Evolutionary conservation across 495 filamentous ascomycete genomes (phyloP), one percentile per base, ranked within the genome.

Genomic region (Trichocladium uniseriatum): DNA sequence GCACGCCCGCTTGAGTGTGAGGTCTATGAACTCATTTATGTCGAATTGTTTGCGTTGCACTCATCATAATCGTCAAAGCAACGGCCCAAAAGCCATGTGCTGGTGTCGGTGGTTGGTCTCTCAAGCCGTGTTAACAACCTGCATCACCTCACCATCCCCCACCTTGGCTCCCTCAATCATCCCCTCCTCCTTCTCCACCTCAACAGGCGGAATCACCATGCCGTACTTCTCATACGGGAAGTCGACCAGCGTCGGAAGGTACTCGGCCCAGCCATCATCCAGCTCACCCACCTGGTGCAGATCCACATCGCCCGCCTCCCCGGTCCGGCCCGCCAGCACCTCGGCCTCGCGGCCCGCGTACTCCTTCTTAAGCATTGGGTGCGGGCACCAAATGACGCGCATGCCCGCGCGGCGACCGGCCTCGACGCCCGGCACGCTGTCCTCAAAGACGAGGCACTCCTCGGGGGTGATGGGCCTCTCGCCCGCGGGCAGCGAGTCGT

Each of bases 391-490:
- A 1, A 94, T 72, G 8, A 95, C 92, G 52, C 88, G 77, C 94
- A 97, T 97, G 0, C 94, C 94, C 0, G 94, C 92, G 48, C 92
- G 78, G 27, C 92, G 70, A 10, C 89, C 92, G 9, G 90, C 79
- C 69, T 99, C 92, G 0, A 95, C 88, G 0, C 92, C 92, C 0
- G 88, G 87, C 3, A 97, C 90, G 20, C 81, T 82, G 64, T 99
- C 92, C 65, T 99, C 92, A 59, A 99, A 96, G 0, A 99, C 92
- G 8, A 99, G 71, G 65, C 91, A 96, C 63, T 99, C 92, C 55
- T 83, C 83, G 0, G 89, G 87, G 40, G 56, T 71, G 36, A 99
- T 82, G 53, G 83, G 80, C 28, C 67, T 63, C 60, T 90, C 80
- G 0, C 80, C 81, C 36, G 74, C 68, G 1, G 77, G 64, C 11